A percentile compares a stretch with the other conserved stretches of the same genome.
Evolutionary conservation across 495 filamentous ascomycete species (phyloP).

Genomic region (Apiosordaria backusii): DNA sequence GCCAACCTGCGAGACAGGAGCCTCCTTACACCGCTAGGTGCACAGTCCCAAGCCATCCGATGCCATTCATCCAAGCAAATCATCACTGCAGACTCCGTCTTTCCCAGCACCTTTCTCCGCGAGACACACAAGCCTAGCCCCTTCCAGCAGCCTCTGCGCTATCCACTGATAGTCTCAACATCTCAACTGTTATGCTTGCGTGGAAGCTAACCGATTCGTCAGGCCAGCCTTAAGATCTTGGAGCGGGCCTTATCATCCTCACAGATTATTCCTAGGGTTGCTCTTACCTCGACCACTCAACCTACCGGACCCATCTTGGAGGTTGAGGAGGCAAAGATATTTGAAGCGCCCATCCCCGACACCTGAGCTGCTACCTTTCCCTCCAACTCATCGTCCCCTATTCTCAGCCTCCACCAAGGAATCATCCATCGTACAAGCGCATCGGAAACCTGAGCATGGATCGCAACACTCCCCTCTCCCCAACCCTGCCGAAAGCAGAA

Average conservation of each 20-base stretch:
- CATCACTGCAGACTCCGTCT: slow-evolving; percentile 14
- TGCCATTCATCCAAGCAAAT: slow-evolving; percentile 11
- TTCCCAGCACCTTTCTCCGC: slow-evolving; percentile 7
- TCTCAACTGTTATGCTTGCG: not conserved
- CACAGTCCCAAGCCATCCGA: slow-evolving; percentile 19
- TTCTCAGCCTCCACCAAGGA: not conserved
- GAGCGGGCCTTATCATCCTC: not conserved
- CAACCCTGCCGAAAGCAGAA: slow-evolving; percentile 40
- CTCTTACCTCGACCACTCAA: not conserved
- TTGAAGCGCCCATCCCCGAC: not conserved
- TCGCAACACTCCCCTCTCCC: slow-evolving; percentile 39
- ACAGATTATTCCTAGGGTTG: slow-evolving; percentile 1
- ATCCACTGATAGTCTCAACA: not conserved
- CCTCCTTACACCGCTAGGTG: slow-evolving; percentile 22
- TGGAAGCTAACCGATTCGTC: not conserved
- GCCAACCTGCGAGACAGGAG: slow-evolving; percentile 13
- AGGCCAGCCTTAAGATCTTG: not conserved
- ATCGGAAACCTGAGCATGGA: slow-evolving; percentile 27
- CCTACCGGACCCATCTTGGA: not conserved
- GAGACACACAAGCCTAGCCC: slow-evolving; percentile 1
- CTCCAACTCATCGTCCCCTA: not conserved
- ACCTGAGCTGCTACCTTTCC: not conserved
- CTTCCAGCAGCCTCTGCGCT: slow-evolving; percentile 12
- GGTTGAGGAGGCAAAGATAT: not conserved
- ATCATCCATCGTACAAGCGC: not conserved